Evolutionary conservation across 1,284 basidiomycete genomes (phyloP).

Genomic region (Phylloporus sp.): DNA sequence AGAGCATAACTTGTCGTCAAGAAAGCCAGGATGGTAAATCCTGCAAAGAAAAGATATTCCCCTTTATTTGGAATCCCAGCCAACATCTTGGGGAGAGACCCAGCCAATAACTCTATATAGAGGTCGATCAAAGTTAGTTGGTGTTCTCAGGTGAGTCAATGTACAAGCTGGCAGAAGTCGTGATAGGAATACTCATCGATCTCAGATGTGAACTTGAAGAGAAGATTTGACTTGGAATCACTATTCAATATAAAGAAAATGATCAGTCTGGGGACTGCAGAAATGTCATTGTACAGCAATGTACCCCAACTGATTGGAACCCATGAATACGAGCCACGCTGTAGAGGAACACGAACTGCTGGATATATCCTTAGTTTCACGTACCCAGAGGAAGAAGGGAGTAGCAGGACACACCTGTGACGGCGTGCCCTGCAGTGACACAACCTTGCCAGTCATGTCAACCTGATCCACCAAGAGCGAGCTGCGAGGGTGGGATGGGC

Average conservation of each 20-base stretch:
- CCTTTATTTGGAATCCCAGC: constrained; percentile 26
- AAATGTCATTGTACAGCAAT: not conserved
- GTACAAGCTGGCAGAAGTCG: constrained; percentile 33
- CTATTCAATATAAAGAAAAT: constrained; percentile 11
- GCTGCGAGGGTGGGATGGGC: no score
- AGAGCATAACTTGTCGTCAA: constrained; percentile 29
- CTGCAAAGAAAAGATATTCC: constrained; percentile 38
- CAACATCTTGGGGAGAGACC: constrained; percentile 36
- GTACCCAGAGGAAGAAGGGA: not conserved
- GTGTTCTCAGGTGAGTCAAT: no score
- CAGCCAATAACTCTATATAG: constrained; percentile 33
- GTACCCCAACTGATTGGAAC: constrained; percentile 41
- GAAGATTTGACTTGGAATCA: constrained; percentile 39
- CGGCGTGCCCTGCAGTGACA: constrained; percentile 29
- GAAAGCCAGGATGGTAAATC: constrained; percentile 32
- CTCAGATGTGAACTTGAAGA: constrained; percentile 38
- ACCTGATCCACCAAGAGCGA: no score
- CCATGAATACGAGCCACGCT: constrained; percentile 40
- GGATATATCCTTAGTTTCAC: not conserved
- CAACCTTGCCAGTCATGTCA: constrained; percentile 34
- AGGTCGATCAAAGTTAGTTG: constrained; percentile 3
- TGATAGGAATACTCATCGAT: constrained; percentile 40
- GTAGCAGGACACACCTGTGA: constrained; percentile 29
- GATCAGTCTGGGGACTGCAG: not conserved
- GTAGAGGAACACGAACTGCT: constrained; percentile 40